Evolutionary conservation across 129 eudicot species (phyloP), one percentile per base, ranked within the genome.

Genomic region (Arctium minus): DNA sequence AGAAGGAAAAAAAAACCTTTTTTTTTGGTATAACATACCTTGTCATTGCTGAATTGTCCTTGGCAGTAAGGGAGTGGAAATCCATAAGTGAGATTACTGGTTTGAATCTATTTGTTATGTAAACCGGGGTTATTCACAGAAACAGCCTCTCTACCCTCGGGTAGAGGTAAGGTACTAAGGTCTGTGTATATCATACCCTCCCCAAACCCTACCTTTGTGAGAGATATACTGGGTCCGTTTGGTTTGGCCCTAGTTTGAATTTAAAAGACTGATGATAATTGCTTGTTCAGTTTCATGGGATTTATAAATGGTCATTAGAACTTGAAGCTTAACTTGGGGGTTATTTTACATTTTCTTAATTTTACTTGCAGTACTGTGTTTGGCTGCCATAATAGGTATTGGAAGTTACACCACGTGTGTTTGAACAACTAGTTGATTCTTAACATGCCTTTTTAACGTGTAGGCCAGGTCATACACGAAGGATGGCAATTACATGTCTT

Each of bases 381-480:
- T 79, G 17, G 71, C 73, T 35, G 44, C 73, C 8, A 39, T 11
- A 73, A 15, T 81, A 18, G 74, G 33, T 75, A 65, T 33, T 36
- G 84, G 44, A 50, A 73, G 44, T 46, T 48, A n/a, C 27, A 8
- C n/a, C 30, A 17, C 29, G 11, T 70, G 15, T 12, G 10, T 48
- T 29, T 60, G 8, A 31, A 39, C 75, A 64, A 29, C 70, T 22
- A 76, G 78, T 81, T 86, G 81, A 44, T 82, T 72, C 72, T 78
- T 87, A 86, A 83, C 84, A 80, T 72, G 60, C 53, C 79, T 79
- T 79, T 18, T 84, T 62, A 79, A 53, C 81, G 80, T 91, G 88
- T 84, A 95, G 99, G 94, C 88, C 89, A 91, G 89, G 78, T 82
- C 90, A 46, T 56, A 80, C 82, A 30, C 87, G 30, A 89, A 88